Evolutionary conservation across 306 rosid genomes (phyloP), one percentile per base, ranked within the genome.

Genomic region (Cucurbita maxima): DNA sequence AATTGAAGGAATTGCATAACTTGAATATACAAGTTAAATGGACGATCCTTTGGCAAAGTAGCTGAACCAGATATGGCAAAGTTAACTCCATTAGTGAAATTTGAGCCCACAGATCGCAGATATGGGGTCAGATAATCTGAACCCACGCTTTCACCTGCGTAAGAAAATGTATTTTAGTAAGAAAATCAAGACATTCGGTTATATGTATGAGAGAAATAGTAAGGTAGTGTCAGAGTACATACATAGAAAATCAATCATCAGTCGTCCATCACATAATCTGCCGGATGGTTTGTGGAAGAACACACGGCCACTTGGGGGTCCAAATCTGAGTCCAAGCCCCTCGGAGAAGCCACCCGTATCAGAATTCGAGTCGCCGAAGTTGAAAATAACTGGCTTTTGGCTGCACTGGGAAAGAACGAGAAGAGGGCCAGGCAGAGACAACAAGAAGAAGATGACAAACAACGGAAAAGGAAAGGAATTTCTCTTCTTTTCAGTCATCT

Each of bases 301-400:
- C 34, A 61, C 30, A 7, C 78, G 78, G 34, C 84, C 77, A 50
- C 38, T 60, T 25, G 86, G 84, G 19, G 47, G 78, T 15, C 76
- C 84, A 66, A 80, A 61, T 19, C 7, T 20, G 61, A 76, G 13
- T 20, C 84, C 87, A 44, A 36, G 44, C 10, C 77, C 82, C 13
- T 43, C 58, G 7, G 69, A 20, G 13, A 72, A 64, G 6, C 84
- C 82, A 4, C 87, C 87, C 0, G 87, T 75, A 15, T 83, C 87
- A 1, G 84, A 83, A 73, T 78, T 81, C 0, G 87, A 80, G 73
- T 83, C 84, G 7, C 87, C 84, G 19, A 83, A 83, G 77, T 78
- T 81, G 53, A 83, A 77, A 1, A 75, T 38, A 43, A 55, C 51
- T 5, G 83, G 75, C 62, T 56, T 72, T 75, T 7, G 68, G 8